A percentile compares a stretch with the other conserved stretches of the same genome.
Conservation (phyloP, 2,329 filamentous ascomycete species). For the Neonectria punicea region DNA sequence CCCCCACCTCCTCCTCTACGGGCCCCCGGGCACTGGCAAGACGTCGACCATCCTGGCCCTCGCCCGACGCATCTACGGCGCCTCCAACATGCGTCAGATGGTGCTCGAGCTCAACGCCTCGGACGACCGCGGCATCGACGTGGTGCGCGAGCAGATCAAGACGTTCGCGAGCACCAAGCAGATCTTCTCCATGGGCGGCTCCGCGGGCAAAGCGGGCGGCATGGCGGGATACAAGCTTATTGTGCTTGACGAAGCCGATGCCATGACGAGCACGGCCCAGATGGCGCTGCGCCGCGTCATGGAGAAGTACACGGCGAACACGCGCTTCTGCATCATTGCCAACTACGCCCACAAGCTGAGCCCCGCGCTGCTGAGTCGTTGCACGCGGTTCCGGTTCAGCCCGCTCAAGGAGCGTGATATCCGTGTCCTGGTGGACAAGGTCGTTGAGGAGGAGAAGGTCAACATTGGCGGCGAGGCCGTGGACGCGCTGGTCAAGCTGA, state of each 20-base stretch:
- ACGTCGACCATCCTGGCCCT: conserved; percentile 96
- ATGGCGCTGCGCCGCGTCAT: conserved; percentile 98
- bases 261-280: conserved; percentile 98
- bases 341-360: conserved; percentile 99
- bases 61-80: conserved; percentile 90
- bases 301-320: conserved; percentile 99
- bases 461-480: conserved; percentile 84
- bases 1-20: conserved; percentile 95
- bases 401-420: conserved; percentile 92
- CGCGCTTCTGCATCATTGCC: conserved; percentile 96
- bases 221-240: conserved; percentile 92
- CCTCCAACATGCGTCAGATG: conserved; percentile 96
- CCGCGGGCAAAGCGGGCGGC: conserved; percentile 55
- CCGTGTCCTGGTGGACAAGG: conserved; percentile 83
- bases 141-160: conserved; percentile 98
- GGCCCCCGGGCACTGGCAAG: conserved; percentile 95
- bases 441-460: conserved; percentile 87
- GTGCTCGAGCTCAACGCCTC: conserved; percentile 97
- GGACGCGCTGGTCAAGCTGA: conserved; percentile 85
- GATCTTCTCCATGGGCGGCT: conserved; percentile 78
- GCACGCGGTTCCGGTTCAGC: conserved; percentile 94
- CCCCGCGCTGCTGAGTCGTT: conserved; percentile 89
- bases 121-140: conserved; percentile 96
- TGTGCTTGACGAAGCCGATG: conserved; percentile 97
- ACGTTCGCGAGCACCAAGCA: conserved; percentile 98